Evolutionary conservation across 495 filamentous ascomycete genomes (phyloP).

Genomic region (Amniculicola lignicola): DNA sequence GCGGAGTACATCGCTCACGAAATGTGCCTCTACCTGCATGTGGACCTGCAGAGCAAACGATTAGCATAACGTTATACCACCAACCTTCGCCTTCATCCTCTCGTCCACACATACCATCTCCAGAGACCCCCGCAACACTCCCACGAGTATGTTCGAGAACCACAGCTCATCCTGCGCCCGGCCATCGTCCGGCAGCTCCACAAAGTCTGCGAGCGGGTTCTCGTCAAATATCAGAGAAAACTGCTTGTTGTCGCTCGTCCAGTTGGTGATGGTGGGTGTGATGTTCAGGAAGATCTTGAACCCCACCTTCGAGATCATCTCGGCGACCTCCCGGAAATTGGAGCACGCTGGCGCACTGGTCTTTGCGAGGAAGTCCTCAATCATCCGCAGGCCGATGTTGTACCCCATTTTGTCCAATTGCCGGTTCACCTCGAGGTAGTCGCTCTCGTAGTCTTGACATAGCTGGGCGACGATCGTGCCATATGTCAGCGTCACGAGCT

Average conservation of each 20-base stretch:
- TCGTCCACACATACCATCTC: slow-evolving; percentile 99
- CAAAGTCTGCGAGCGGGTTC: slow-evolving; percentile 94
- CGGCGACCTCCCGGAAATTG: slow-evolving; percentile 92
- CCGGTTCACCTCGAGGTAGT: slow-evolving; percentile 93
- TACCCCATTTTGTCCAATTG: slow-evolving; percentile 99
- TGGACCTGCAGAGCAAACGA: slow-evolving; percentile 66
- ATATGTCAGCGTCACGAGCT: slow-evolving; percentile 95
- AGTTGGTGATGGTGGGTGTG: slow-evolving; percentile 91
- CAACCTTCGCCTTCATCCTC: too few species aligned
- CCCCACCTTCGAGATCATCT: slow-evolving; percentile 95
- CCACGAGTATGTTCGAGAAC: slow-evolving; percentile 97
- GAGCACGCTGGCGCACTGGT: slow-evolving; percentile 82
- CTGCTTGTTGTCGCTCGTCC: slow-evolving; percentile 91
- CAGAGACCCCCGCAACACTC: slow-evolving; percentile 81
- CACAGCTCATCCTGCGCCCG: slow-evolving; percentile 94
- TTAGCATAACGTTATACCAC: too few species aligned
- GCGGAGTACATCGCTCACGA: slow-evolving; percentile 88
- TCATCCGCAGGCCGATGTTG: slow-evolving; percentile 92
- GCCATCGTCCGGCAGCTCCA: slow-evolving; percentile 94
- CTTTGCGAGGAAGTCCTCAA: slow-evolving; percentile 97
- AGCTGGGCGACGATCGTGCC: slow-evolving; percentile 96
- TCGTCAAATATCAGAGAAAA: slow-evolving; percentile 96
- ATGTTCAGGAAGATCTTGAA: slow-evolving; percentile 99
- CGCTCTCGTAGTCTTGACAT: slow-evolving; percentile 88
- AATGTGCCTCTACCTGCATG: slow-evolving; percentile 98